Evolutionary conservation across 2,329 filamentous ascomycete species (phyloP).

Genomic region (Alternaria ethzedia): DNA sequence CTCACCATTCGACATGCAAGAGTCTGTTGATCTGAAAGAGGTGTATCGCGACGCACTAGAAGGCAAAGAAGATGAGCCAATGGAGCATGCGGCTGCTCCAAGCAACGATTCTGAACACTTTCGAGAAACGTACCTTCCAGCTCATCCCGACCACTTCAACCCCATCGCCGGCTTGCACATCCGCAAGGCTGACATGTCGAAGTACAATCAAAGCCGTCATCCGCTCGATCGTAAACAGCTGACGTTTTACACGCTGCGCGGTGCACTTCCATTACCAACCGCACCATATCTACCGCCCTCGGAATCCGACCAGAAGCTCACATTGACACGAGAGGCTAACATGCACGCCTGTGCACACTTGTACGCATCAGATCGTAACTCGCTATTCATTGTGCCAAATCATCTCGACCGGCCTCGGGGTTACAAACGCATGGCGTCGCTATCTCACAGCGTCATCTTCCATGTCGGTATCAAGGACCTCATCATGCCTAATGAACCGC

Average conservation of each 20-base stretch:
- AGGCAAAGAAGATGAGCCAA: slow-evolving; percentile 42
- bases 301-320: background rate
- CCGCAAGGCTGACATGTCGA: slow-evolving; percentile 60
- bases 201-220: slow-evolving; percentile 51
- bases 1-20: slow-evolving; percentile 42
- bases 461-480: slow-evolving; percentile 39
- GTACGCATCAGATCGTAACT: slow-evolving; percentile 64
- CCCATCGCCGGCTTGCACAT: slow-evolving; percentile 55
- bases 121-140: slow-evolving; percentile 37
- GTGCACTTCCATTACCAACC: slow-evolving; percentile 40
- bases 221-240: slow-evolving; percentile 46
- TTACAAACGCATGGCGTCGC: slow-evolving; percentile 38
- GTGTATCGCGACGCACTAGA: slow-evolving; percentile 43
- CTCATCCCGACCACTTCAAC: slow-evolving; percentile 48
- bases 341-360: slow-evolving; percentile 64
- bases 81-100: slow-evolving; percentile 29
- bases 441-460: slow-evolving; percentile 44
- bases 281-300: slow-evolving; percentile 27
- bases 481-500: slow-evolving; percentile 31
- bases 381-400: slow-evolving; percentile 59
- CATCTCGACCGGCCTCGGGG: slow-evolving; percentile 41
- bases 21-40: slow-evolving; percentile 42
- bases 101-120: slow-evolving; percentile 31
- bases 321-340: slow-evolving; percentile 50
- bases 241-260: slow-evolving; percentile 43